Evolutionary conservation across 2,329 filamentous ascomycete genomes (phyloP).

Genomic region (Penicillium paneum): DNA sequence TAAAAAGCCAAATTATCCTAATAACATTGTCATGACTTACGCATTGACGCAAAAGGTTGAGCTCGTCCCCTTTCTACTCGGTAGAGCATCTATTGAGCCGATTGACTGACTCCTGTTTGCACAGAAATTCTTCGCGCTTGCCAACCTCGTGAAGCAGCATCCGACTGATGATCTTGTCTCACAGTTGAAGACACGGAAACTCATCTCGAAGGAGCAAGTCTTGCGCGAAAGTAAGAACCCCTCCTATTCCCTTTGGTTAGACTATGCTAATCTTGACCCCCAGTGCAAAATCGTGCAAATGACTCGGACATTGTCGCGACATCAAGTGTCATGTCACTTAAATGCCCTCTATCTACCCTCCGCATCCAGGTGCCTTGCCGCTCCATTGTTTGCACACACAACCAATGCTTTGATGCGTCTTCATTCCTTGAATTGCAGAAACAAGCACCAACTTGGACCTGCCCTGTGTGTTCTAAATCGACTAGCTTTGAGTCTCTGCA

Average conservation of each 20-base stretch:
- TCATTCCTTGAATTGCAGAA: slow-evolving; percentile 93
- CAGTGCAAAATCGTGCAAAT: slow-evolving; percentile 75
- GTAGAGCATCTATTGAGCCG: neutral
- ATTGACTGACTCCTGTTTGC: neutral
- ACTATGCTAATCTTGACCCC: slow-evolving; percentile 20
- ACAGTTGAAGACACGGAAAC: slow-evolving; percentile 62
- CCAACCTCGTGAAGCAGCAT: slow-evolving; percentile 72
- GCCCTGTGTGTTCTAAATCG: slow-evolving; percentile 84
- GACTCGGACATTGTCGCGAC: slow-evolving; percentile 88
- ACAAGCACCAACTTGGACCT: slow-evolving; percentile 95
- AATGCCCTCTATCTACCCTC: slow-evolving; percentile 86
- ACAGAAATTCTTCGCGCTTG: slow-evolving; percentile 68
- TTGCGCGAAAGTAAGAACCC: slow-evolving; percentile 68
- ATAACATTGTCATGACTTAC: slow-evolving; percentile 82
- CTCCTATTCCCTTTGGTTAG: neutral
- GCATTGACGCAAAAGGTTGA: slow-evolving; percentile 82
- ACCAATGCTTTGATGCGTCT: slow-evolving; percentile 90
- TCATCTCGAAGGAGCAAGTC: slow-evolving; percentile 77
- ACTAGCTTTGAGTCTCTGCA: slow-evolving; percentile 78
- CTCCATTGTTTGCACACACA: slow-evolving; percentile 75
- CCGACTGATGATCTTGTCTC: slow-evolving; percentile 69
- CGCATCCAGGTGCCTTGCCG: slow-evolving; percentile 77
- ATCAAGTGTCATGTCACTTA: slow-evolving; percentile 83
- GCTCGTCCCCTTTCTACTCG: slow-evolving; percentile 2
- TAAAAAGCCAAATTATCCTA: slow-evolving; percentile 64